Base-by-base conservation (phyloP, 176 grass and related monocot species). In the Cymbopogon citratus region DNA sequence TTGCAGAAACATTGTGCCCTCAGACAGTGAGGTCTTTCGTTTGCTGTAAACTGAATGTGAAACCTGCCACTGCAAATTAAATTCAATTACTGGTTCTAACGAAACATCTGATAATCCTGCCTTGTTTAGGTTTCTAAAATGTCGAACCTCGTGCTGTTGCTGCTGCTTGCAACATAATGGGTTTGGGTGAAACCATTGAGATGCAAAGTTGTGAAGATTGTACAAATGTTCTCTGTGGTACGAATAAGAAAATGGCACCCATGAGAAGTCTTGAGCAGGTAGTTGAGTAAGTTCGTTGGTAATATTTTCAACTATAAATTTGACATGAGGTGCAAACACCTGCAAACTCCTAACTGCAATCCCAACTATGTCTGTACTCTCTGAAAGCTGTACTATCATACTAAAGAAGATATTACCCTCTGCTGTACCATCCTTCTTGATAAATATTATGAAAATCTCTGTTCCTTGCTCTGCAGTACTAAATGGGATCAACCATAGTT, bases 271-370 rank as follows among this genome's bases (percentile, higher is more conserved):
- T 63, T 63, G 60, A 63, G 11, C 14, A 28, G 25, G 60, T 26
- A 63, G 34, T 24, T 60, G 74, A 61, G 52, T 26, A 16, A 76
- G 33, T 26, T 76, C 21, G 2, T 16, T 60, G 10, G 3, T 77
- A 43, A 77, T 23, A 12, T 24, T 43, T 62, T 63, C 74, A 63
- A 14, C 7, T 40, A 4, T 11, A 63, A 6, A 28, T 24, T 19
- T 63, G 35, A 77, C 41, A 63, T 77, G 54, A 77, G 74, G 74
- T 2, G 54, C 38, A 77, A 77, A 40, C 3, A 76, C 14, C 21
- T 76, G 52, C 21, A 76, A 40, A 52, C 73, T 60, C 73, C 60
- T 60, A 13, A 60, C 24, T 60, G 52, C 12, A 39, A 25, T 76
- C 3, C 52, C 73, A 60, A 76, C 3, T 25, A 76, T 76, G 52